Percentiles rank a stretch among this genome's conserved stretches.
These are phyloP conservation scores for Triangularia setosa DNA, from an alignment of 2,329 filamentous ascomycete genomes.

Conservation along the genomic window DNA sequence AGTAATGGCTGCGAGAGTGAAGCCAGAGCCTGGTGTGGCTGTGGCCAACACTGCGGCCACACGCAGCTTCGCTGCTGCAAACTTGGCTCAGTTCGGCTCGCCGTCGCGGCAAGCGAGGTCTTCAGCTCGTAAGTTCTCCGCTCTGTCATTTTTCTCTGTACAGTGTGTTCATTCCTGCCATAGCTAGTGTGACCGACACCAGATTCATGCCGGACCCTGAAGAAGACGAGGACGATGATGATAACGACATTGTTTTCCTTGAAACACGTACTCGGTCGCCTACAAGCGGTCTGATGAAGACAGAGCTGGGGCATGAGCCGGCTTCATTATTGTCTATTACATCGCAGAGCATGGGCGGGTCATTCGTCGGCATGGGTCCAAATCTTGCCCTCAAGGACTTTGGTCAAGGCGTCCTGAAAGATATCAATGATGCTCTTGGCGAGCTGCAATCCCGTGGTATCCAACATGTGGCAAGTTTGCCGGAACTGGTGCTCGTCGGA, in stretches of 20 bases:
- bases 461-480: slow-evolving; percentile 65
- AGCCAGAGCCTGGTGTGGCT: background rate
- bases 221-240: slow-evolving; percentile 21
- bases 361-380: slow-evolving; percentile 28
- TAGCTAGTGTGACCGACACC: background rate
- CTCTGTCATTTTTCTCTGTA: background rate
- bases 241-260: slow-evolving; percentile 24
- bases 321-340: background rate
- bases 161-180: background rate
- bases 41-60: background rate
- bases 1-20: background rate
- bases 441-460: slow-evolving; percentile 70
- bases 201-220: background rate
- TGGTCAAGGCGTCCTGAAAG: slow-evolving; percentile 55
- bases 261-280: slow-evolving; percentile 16
- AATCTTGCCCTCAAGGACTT: slow-evolving; percentile 49
- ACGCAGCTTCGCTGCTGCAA: background rate
- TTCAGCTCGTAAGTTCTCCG: slow-evolving; percentile 12
- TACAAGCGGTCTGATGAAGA: slow-evolving; percentile 2
- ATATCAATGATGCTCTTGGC: slow-evolving; percentile 61
- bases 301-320: slow-evolving; percentile 1
- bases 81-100: background rate
- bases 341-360: slow-evolving; percentile 22
- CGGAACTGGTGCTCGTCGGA: slow-evolving; percentile 77
- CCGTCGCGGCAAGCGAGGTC: slow-evolving; percentile 17